Conservation (phyloP, 2,329 filamentous ascomycete genomes). For the Cyclaneusma minus region DNA sequence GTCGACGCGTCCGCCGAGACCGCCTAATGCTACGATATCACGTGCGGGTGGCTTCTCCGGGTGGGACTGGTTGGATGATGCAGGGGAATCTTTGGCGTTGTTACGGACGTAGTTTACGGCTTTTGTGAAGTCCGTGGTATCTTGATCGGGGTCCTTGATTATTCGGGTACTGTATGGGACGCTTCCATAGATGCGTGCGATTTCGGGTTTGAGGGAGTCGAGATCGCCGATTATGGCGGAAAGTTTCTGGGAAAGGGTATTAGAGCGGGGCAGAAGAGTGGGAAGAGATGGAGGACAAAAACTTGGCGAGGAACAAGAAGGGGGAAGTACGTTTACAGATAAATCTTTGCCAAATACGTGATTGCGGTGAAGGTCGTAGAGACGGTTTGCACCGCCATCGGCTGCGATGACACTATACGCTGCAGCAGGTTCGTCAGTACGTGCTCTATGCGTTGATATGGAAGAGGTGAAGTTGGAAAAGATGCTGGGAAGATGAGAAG, state of each 20-base stretch:
- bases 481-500: too few relatives aligned
- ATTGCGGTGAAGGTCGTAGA: constrained; percentile 26
- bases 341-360: too few relatives aligned
- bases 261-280: constrained; percentile 1
- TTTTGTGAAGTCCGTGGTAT: constrained; percentile 86
- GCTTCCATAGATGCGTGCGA: constrained; percentile 32
- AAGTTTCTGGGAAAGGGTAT: constrained; percentile 29
- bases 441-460: too few relatives aligned
- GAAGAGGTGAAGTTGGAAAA: too few relatives aligned
- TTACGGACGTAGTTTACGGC: constrained; percentile 45
- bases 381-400: constrained; percentile 77
- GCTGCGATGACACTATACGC: too few relatives aligned
- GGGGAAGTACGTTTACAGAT: constrained; percentile 1
- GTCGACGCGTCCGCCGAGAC: constrained; percentile 79
- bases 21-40: constrained; percentile 69
- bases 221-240: constrained; percentile 77
- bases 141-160: constrained; percentile 61
- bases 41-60: constrained; percentile 13
- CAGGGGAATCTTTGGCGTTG: constrained; percentile 10
- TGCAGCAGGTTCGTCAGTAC: too few relatives aligned
- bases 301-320: too few relatives aligned
- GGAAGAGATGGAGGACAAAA: too few relatives aligned
- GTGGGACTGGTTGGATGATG: constrained; percentile 2
- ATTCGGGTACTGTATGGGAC: constrained; percentile 41
- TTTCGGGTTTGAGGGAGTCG: constrained; percentile 57